Evolutionary conservation across 2,329 filamentous ascomycete species (phyloP).

Genomic region (Scedosporium minutisporum): DNA sequence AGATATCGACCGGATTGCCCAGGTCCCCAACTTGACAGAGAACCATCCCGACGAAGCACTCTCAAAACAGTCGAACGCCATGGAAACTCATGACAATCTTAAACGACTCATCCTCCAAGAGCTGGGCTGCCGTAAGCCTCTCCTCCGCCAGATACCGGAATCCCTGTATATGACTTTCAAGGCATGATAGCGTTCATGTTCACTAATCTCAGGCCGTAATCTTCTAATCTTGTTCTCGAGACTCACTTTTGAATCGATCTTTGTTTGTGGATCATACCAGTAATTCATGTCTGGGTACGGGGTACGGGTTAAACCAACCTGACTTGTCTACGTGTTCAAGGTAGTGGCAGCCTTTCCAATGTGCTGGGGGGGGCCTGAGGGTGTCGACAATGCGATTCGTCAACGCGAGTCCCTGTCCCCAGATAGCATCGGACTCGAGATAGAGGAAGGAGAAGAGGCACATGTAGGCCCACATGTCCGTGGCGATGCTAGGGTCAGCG

Average conservation of each 20-base stretch:
- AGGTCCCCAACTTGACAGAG: too few species aligned
- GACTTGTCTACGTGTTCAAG: too few species aligned
- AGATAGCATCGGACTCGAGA: too few species aligned
- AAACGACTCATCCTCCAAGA: neutral
- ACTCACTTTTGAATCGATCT: neutral
- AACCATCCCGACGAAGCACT: too few species aligned
- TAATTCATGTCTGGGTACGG: neutral
- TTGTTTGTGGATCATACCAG: neutral
- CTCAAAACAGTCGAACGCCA: neutral
- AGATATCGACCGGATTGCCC: too few species aligned
- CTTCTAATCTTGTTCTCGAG: neutral
- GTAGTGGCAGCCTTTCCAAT: too few species aligned
- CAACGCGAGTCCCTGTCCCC: too few species aligned
- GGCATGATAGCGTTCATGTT: neutral
- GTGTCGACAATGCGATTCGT: too few species aligned
- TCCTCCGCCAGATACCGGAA: neutral
- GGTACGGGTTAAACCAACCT: too few species aligned
- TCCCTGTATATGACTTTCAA: neutral
- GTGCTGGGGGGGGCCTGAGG: too few species aligned
- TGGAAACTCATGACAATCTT: neutral
- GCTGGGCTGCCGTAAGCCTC: neutral
- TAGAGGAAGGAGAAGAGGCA: neutral
- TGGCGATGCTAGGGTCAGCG: neutral
- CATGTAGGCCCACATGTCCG: neutral
- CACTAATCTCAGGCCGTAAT: neutral